Evolutionary conservation across 768 basidiomycete species (phyloP).

Genomic region (Kwoniella newhampshirensis): DNA sequence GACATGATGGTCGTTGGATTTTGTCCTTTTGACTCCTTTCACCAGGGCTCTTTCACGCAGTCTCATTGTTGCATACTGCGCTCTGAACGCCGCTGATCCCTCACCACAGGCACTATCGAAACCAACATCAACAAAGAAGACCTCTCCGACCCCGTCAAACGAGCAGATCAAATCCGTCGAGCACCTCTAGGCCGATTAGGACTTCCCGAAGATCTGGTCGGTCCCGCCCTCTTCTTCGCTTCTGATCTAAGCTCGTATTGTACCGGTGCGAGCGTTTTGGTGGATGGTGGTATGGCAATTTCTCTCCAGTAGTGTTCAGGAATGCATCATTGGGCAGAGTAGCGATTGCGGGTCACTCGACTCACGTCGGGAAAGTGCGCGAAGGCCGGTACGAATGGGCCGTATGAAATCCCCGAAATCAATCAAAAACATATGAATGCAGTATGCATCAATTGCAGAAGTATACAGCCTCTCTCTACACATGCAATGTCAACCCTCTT

Average conservation of each 20-base stretch:
- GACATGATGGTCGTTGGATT: background rate
- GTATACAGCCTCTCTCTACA: conserved; percentile 1
- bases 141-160: conserved; percentile 62
- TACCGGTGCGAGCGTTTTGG: conserved; percentile 54
- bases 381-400: no score
- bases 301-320: conserved; percentile 60
- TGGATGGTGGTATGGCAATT: conserved; percentile 73
- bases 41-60: background rate
- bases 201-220: conserved; percentile 69
- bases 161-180: conserved; percentile 65
- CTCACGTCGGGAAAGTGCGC: no score
- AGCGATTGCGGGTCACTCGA: no score
- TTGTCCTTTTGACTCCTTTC: background rate
- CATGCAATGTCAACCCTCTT: conserved; percentile 15
- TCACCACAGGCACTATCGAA: conserved; percentile 63
- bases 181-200: conserved; percentile 70
- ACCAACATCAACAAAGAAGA: conserved; percentile 78
- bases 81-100: background rate
- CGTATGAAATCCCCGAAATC: no score
- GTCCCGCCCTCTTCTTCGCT: conserved; percentile 71
- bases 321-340: no score
- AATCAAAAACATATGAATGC: no score
- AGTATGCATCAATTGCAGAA: no score
- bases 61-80: no score
- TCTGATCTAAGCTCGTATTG: conserved; percentile 68